Evolutionary conservation across 768 basidiomycete species (phyloP).

Genomic region (Leccinum imitatum): DNA sequence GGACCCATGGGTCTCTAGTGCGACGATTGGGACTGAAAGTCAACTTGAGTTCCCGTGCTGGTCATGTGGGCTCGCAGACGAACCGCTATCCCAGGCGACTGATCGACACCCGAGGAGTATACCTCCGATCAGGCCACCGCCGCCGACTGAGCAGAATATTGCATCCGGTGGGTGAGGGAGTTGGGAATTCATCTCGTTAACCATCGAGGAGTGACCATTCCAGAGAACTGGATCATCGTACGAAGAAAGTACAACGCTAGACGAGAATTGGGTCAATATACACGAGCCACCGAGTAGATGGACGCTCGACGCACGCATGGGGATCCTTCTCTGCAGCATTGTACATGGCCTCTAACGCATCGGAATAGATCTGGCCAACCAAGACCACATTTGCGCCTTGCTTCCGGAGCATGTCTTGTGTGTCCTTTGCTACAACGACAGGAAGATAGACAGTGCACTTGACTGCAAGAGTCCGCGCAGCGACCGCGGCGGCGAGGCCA

Average conservation of each 20-base stretch:
- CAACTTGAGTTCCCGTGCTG: conserved; percentile 1
- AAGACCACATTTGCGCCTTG: conserved; percentile 60
- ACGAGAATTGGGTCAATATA: neutral
- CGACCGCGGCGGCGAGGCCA: conserved; percentile 69
- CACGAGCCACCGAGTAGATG: neutral
- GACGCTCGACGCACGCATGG: conserved; percentile 48
- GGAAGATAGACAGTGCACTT: conserved; percentile 72
- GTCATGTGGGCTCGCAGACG: conserved; percentile 15
- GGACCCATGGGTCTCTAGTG: conserved; percentile 69
- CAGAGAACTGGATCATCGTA: conserved; percentile 70
- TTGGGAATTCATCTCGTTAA: conserved; percentile 59
- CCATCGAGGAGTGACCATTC: conserved; percentile 78
- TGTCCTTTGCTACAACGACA: conserved; percentile 46
- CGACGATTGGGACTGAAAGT: conserved; percentile 60
- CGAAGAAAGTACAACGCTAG: conserved; percentile 66
- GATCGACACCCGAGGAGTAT: conserved; percentile 63
- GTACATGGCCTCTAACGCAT: conserved; percentile 54
- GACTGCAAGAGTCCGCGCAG: conserved; percentile 52
- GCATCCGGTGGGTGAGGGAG: conserved; percentile 59
- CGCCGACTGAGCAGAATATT: conserved; percentile 78
- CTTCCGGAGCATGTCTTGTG: conserved; percentile 47
- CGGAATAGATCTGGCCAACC: conserved; percentile 56
- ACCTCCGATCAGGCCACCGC: conserved; percentile 70
- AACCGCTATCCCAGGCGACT: conserved; percentile 71
- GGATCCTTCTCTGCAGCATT: conserved; percentile 42